A percentile compares a stretch with the other conserved stretches of the same genome.
These are phyloP conservation scores for Aureobasidium sp. DNA, from an alignment of 2,329 filamentous ascomycete genomes.

Conservation along the genomic window DNA sequence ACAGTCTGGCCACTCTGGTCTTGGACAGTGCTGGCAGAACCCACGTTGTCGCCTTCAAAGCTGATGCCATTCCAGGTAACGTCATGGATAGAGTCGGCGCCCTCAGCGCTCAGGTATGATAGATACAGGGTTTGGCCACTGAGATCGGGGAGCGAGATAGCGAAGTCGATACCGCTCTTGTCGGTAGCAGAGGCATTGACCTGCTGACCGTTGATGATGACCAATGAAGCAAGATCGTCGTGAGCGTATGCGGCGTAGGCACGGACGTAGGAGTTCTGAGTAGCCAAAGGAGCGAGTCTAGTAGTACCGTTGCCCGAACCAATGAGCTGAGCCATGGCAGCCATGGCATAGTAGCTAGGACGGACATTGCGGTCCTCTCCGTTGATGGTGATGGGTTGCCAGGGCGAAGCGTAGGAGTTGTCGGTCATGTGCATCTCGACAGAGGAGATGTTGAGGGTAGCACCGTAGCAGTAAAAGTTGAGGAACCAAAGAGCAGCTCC, in stretches of 20 bases:
- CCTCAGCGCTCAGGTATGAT: slow-evolving; percentile 39
- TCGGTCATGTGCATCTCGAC: slow-evolving; percentile 48
- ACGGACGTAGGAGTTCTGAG: slow-evolving; percentile 24
- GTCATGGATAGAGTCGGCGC: slow-evolving; percentile 34
- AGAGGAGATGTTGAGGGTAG: slow-evolving; percentile 38
- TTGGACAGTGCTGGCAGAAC: slow-evolving; percentile 28
- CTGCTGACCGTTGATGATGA: slow-evolving; percentile 39
- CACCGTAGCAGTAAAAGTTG: slow-evolving; percentile 44
- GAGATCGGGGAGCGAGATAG: slow-evolving; percentile 31
- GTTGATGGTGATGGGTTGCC: slow-evolving; percentile 37
- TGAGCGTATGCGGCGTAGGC: slow-evolving; percentile 39
- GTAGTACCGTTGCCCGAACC: slow-evolving; percentile 39
- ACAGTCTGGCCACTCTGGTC: slow-evolving; percentile 26
- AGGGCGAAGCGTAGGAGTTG: slow-evolving; percentile 43
- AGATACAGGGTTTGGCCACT: slow-evolving; percentile 37
- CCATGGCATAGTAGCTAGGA: slow-evolving; percentile 43
- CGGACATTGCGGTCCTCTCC: slow-evolving; percentile 30
- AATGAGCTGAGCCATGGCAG: slow-evolving; percentile 43
- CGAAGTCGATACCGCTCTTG: slow-evolving; percentile 34
- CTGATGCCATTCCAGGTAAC: slow-evolving; percentile 41
- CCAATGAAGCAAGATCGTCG: slow-evolving; percentile 33
- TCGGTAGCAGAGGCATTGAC: slow-evolving; percentile 32
- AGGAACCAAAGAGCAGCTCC: slow-evolving; percentile 44
- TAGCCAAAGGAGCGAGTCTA: slow-evolving; percentile 32
- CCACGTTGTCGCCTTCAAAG: slow-evolving; percentile 33